Conservation (phyloP, 2,329 filamentous ascomycete species). For the Colletotrichum spaethianum region DNA sequence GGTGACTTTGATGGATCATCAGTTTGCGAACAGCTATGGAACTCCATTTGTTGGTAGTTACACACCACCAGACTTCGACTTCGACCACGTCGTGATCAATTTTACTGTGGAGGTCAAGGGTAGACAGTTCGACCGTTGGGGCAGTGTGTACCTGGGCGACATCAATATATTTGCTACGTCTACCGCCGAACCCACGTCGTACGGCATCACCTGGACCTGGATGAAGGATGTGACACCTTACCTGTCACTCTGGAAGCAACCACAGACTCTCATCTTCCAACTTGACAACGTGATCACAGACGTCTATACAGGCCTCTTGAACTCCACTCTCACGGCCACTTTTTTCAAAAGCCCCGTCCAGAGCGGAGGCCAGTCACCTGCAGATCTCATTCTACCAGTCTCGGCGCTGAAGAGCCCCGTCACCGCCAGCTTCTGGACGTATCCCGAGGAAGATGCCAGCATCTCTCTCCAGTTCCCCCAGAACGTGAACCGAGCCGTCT, state of each 20-base stretch:
- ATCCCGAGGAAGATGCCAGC: constrained; percentile 74
- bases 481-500: constrained; percentile 78
- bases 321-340: constrained; percentile 80
- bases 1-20: constrained; percentile 75
- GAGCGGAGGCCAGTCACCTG: constrained; percentile 59
- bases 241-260: constrained; percentile 75
- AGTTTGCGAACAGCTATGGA: constrained; percentile 81
- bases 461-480: constrained; percentile 72
- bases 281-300: constrained; percentile 80
- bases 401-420: constrained; percentile 66
- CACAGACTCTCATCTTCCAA: constrained; percentile 85
- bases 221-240: constrained; percentile 84
- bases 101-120: constrained; percentile 81
- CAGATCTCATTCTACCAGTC: constrained; percentile 78
- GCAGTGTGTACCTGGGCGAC: constrained; percentile 81
- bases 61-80: constrained; percentile 75
- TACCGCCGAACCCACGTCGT: constrained; percentile 79
- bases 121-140: constrained; percentile 83
- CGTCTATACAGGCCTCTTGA: constrained; percentile 80
- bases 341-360: constrained; percentile 71
- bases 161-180: constrained; percentile 86
- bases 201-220: constrained; percentile 82
- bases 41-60: constrained; percentile 79
- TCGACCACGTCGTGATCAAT: constrained; percentile 84
- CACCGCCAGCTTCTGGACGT: constrained; percentile 76